Conservation (phyloP, 2,329 filamentous ascomycete genomes). For the Aspergillus fructus region DNA sequence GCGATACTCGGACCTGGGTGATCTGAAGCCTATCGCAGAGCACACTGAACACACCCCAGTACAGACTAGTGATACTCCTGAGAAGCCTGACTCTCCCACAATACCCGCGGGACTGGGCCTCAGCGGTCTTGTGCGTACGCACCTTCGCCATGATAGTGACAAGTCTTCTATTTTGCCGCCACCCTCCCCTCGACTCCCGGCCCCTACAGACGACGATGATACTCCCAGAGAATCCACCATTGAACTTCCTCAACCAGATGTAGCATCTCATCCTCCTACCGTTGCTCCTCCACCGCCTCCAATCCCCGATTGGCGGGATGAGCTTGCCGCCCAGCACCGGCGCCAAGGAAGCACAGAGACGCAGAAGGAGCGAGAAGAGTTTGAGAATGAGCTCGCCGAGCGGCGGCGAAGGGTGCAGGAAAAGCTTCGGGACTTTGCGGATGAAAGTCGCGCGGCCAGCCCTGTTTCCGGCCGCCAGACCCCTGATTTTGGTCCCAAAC, state of each 20-base stretch:
- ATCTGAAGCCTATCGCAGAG: conserved; percentile 43
- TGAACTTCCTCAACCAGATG: background rate
- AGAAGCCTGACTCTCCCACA: conserved; percentile 70
- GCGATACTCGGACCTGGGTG: conserved; percentile 37
- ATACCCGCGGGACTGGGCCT: conserved; percentile 64
- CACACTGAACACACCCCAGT: conserved; percentile 18
- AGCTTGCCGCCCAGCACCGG: conserved; percentile 43
- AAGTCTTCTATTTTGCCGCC: conserved; percentile 74
- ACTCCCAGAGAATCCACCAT: background rate
- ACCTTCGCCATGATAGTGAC: conserved; percentile 78
- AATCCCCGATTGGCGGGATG: conserved; percentile 48
- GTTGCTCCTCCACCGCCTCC: background rate
- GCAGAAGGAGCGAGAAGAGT: conserved; percentile 48
- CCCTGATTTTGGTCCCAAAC: conserved; percentile 32
- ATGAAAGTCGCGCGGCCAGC: conserved; percentile 46
- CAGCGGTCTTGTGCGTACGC: conserved; percentile 78
- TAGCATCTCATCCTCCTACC: background rate
- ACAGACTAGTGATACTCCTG: conserved; percentile 17
- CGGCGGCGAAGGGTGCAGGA: conserved; percentile 49
- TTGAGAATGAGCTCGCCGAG: conserved; percentile 50
- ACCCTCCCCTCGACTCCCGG: conserved; percentile 39
- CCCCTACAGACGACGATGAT: conserved; percentile 29
- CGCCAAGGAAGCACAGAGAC: conserved; percentile 50
- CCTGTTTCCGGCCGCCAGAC: conserved; percentile 38
- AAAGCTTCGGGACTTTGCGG: conserved; percentile 45